Percentiles rank a stretch among this genome's conserved stretches.
Evolutionary conservation across 2,329 filamentous ascomycete genomes (phyloP).

Genomic region (Sarocladium strictum): DNA sequence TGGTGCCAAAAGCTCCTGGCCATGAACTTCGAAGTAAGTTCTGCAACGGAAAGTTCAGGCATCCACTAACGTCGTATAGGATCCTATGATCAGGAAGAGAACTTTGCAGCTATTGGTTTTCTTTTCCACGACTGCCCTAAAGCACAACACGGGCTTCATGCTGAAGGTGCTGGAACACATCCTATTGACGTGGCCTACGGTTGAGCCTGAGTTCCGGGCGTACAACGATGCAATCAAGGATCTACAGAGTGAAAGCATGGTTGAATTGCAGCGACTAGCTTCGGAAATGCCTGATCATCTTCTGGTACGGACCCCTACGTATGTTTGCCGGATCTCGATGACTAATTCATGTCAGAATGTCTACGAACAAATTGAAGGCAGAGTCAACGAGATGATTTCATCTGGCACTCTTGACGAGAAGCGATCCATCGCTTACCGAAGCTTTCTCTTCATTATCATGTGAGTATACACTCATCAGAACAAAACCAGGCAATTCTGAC

Average conservation of each 20-base stretch:
- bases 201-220: constrained; percentile 61
- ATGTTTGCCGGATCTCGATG: constrained; percentile 11
- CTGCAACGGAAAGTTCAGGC: no score
- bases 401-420: constrained; percentile 73
- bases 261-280: constrained; percentile 83
- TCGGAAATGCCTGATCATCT: constrained; percentile 89
- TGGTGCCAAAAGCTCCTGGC: constrained; percentile 70
- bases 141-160: constrained; percentile 74
- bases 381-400: constrained; percentile 73
- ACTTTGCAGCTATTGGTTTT: constrained; percentile 77
- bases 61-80: constrained; percentile 35
- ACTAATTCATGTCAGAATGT: constrained; percentile 56
- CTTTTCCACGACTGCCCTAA: constrained; percentile 74
- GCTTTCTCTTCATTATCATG: constrained; percentile 91
- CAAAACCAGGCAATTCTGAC: background rate
- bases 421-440: constrained; percentile 77
- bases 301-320: constrained; percentile 44
- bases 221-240: constrained; percentile 90
- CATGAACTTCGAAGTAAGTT: constrained; percentile 59
- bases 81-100: constrained; percentile 78
- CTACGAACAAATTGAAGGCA: constrained; percentile 79
- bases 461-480: constrained; percentile 28
- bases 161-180: constrained; percentile 88
- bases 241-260: constrained; percentile 75
- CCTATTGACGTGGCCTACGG: constrained; percentile 71